Base-by-base conservation (phyloP, 441 rosid genomes). In the Bocquillonia castaneifolia region DNA sequence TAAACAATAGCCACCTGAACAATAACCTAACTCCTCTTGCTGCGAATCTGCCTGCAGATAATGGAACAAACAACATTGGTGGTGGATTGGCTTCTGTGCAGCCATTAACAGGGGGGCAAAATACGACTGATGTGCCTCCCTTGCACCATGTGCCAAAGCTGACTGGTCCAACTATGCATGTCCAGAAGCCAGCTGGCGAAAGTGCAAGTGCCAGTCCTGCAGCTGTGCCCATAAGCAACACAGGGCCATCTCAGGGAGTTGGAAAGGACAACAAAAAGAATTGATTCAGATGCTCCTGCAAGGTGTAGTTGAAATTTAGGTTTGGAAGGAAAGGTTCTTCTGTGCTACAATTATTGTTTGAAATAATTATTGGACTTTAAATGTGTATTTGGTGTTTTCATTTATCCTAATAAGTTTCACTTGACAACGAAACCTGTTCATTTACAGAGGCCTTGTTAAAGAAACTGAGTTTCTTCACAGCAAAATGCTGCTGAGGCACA, bases 11-110 rank as follows among this genome's bases (percentile, higher is more conserved):
- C 73, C 78, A 74, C 78, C 66, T 62, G 6, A 70, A 56, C 75
- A 78, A 66, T 73, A 66, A 48, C 51, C 54, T 74, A 52, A 69
- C 76, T 75, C 76, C 82, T 29, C 69, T 77, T 57, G 62, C 72
- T 25, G 59, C 77, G 67, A 74, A 76, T 73, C 74, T 77, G 23
- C 87, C 69, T 64, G 75, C 54, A 26, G 67, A 77, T 58, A 79
- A 63, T 59, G 77, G 78, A 56, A 60, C 50, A 42, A 66, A 67
- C 42, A 78, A 78, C 13, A 66, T 69, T 32, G 77, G 78, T 32
- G 77, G 78, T 50, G 80, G 72, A 37, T 32, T 70, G 63, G 25
- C 83, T 25, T 59, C 70, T 3, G 45, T 63, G 64, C 79, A 58
- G 64, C 82, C 37, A 48, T 45, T 58, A 28, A 25, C 77, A 52